Conservation (phyloP, 768 basidiomycete species). For the Chalciporus chontae region DNA sequence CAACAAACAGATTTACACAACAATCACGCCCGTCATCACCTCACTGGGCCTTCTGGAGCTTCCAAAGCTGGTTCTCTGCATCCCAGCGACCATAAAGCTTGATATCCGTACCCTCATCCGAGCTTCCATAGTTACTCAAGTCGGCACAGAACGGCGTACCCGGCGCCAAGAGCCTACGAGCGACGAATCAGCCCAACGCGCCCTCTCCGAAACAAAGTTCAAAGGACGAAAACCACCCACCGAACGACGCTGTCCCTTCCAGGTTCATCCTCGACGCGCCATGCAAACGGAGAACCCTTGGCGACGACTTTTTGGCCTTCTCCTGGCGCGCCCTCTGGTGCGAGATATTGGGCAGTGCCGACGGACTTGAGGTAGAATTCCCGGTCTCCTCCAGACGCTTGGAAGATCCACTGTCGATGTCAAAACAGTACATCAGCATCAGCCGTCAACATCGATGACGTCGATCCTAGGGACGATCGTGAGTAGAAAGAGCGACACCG, state of each 20-base stretch:
- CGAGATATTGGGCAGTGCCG: constrained; percentile 39
- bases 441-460: background rate
- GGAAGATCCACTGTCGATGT: constrained; percentile 44
- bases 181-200: too few species aligned
- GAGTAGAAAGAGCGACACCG: background rate
- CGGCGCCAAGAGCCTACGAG: constrained; percentile 45
- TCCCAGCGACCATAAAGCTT: constrained; percentile 48
- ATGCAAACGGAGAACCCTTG: constrained; percentile 34
- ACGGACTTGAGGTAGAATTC: constrained; percentile 42
- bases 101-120: constrained; percentile 42
- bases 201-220: background rate
- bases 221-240: constrained; percentile 27
- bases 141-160: constrained; percentile 44
- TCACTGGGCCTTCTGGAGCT: constrained; percentile 8
- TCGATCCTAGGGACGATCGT: background rate
- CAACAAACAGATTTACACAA: background rate
- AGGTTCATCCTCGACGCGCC: constrained; percentile 49
- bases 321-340: constrained; percentile 23
- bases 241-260: constrained; percentile 36
- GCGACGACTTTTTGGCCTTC: constrained; percentile 44
- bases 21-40: background rate
- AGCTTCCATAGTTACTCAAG: constrained; percentile 43
- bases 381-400: constrained; percentile 18
- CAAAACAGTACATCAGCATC: background rate
- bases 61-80: constrained; percentile 54